Conservation (phyloP, 805 yeast species). For the Yueomyces sinensis region DNA sequence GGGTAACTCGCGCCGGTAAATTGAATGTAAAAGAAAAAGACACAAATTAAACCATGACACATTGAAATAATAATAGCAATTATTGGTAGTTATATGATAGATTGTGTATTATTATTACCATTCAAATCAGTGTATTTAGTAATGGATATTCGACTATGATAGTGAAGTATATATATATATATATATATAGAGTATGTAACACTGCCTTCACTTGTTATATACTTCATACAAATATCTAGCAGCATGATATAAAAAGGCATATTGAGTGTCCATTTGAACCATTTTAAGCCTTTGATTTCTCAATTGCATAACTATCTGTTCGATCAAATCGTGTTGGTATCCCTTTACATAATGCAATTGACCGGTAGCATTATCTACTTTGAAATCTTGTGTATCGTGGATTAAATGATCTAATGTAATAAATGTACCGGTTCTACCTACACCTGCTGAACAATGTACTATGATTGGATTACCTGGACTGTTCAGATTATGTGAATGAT, state of each 20-base stretch:
- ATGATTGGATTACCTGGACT: slow-evolving; percentile 36
- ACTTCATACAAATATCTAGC: slow-evolving; percentile 10
- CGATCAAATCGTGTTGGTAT: slow-evolving; percentile 20
- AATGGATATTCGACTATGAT: no score
- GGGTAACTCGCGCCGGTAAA: no score
- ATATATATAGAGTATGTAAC: no score
- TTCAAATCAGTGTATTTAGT: no score
- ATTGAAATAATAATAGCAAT: no score
- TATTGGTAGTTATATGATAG: no score
- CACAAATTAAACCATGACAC: no score
- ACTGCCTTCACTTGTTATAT: no score
- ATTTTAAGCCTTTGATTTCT: slow-evolving; percentile 24
- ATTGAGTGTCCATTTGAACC: slow-evolving; percentile 25
- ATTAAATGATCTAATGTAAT: slow-evolving; percentile 34
- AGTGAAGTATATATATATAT: no score
- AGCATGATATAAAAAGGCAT: slow-evolving; percentile 22
- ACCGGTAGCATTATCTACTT: background rate
- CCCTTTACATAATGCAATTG: background rate
- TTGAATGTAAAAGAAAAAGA: no score
- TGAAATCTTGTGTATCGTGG: slow-evolving; percentile 18
- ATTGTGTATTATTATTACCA: no score
- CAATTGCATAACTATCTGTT: slow-evolving; percentile 22
- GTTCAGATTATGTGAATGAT: slow-evolving; percentile 19
- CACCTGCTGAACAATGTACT: slow-evolving; percentile 95
- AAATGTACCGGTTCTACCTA: slow-evolving; percentile 91